Evolutionary conservation across 2,329 filamentous ascomycete species (phyloP), one percentile per base, ranked within the genome.

Genomic region (Exserohilum turcica): DNA sequence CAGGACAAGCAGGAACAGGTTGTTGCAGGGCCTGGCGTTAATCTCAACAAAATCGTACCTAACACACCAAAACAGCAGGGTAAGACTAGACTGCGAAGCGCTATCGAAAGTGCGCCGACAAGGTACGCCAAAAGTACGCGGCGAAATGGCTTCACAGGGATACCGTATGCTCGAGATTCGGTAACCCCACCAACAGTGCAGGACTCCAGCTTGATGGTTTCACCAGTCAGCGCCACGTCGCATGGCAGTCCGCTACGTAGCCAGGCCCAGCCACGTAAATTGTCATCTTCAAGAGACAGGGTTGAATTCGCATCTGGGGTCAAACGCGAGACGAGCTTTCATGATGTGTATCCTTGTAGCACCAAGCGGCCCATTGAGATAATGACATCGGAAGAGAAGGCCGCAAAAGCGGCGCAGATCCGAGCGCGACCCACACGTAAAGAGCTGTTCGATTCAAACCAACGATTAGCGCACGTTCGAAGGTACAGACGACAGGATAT

Each of bases 351-450:
- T 16, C 48, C 45, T 8, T 52, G 54, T 32, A 39, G 21, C 16
- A 27, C 8, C 10, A 38, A 37, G 39, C 35, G 47, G 3, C 53
- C 58, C 3, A 54, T 61, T 3, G 57, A 64, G 32, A 49, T 36
- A 10, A 66, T 68, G 66, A 64, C 58, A 0, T 21, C 56, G 27
- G 48, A 43, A n/a, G 60, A 68, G 8, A 70, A 54, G 16, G 43
- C 53, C 15, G 27, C 28, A 13, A 70, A 66, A 42, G 64, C 68
- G 28, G 52, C 46, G 28, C 59, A 67, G 35, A 71, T 70, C 48
- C 60, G 57, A 53, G 46, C 53, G 12, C 67, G 76, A 1, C 73
- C 73, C 3, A 70, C 66, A 1, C 66, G 74, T 29, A 79, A 78
- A 53, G 57, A 66, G 12, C 55, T 54, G 7, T 66, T 66, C 21